Evolutionary conservation across 2,329 filamentous ascomycete genomes (phyloP).

Genomic region (Penicillium sp.): DNA sequence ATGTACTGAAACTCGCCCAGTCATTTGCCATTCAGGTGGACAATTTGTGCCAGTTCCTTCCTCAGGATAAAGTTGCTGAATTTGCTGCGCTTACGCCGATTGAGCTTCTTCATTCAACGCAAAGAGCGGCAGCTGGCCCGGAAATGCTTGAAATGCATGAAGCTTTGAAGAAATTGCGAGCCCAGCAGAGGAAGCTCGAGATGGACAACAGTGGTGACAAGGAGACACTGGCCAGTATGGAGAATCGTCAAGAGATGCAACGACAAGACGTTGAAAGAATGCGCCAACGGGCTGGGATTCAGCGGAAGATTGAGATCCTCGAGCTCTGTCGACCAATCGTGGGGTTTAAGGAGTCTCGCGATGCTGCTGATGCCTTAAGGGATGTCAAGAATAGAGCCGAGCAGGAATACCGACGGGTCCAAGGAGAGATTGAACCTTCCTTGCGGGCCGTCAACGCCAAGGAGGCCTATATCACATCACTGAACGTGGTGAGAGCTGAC

Average conservation of each 20-base stretch:
- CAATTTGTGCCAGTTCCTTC: conserved; percentile 94
- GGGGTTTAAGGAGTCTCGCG: conserved; percentile 57
- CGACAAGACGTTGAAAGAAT: conserved; percentile 79
- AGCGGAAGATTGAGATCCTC: conserved; percentile 62
- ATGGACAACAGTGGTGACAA: conserved; percentile 56
- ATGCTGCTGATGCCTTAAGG: conserved; percentile 52
- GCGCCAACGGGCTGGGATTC: conserved; percentile 67
- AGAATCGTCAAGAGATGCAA: conserved; percentile 69
- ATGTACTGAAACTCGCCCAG: conserved; percentile 63
- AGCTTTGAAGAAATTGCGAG: conserved; percentile 66
- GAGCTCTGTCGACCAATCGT: conserved; percentile 63
- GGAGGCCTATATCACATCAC: conserved; percentile 56
- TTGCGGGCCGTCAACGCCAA: conserved; percentile 67
- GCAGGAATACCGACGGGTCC: conserved; percentile 56
- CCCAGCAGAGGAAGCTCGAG: conserved; percentile 63
- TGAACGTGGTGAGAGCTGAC: conserved; percentile 55
- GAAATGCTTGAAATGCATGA: conserved; percentile 78
- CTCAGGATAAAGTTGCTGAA: conserved; percentile 91
- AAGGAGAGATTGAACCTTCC: conserved; percentile 62
- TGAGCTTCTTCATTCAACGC: conserved; percentile 77
- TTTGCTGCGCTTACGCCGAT: conserved; percentile 81
- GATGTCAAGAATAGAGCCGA: conserved; percentile 53
- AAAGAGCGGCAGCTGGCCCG: conserved; percentile 78
- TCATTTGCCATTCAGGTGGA: conserved; percentile 88
- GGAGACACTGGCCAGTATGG: conserved; percentile 63